Conservation (phyloP, 148 eudicot species). For the Suaeda aralocaspica region DNA sequence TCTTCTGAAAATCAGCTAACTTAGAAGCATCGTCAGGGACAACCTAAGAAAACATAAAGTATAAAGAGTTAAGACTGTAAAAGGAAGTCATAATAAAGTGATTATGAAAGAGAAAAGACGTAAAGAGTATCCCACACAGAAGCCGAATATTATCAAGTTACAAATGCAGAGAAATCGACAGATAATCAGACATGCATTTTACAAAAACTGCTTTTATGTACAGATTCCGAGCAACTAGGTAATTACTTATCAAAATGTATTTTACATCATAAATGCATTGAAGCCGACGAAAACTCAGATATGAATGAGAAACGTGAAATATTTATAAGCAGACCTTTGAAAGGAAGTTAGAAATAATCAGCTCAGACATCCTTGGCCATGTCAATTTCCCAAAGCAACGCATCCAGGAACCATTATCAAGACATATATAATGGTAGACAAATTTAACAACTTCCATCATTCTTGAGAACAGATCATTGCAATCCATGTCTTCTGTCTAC, state of each 20-base stretch:
- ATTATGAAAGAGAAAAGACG: neutral
- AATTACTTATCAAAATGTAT: neutral
- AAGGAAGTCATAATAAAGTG: neutral
- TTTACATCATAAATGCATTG: neutral
- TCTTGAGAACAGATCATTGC: constrained; percentile 56
- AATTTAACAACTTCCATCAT: constrained; percentile 54
- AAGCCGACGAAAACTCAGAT: neutral
- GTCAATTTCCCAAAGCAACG: constrained; percentile 82
- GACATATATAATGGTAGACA: constrained; percentile 55
- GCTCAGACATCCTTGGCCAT: constrained; percentile 97
- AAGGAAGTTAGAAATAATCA: constrained; percentile 77
- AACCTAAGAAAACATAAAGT: constrained; percentile 40
- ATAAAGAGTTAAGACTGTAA: neutral
- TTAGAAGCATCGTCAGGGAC: constrained; percentile 95
- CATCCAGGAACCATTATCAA: constrained; percentile 69
- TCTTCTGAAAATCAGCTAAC: constrained; percentile 77
- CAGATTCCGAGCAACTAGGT: neutral
- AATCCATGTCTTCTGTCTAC: constrained; percentile 52
- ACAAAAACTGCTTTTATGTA: too few relatives aligned
- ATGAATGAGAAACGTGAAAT: neutral
- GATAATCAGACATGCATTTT: neutral
- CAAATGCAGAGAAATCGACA: neutral
- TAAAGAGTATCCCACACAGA: neutral
- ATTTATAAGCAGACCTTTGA: constrained; percentile 53
- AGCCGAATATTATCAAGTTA: neutral